Conservation (phyloP, 1,284 basidiomycete species). For the Tilletiopsis washingtonensis region DNA sequence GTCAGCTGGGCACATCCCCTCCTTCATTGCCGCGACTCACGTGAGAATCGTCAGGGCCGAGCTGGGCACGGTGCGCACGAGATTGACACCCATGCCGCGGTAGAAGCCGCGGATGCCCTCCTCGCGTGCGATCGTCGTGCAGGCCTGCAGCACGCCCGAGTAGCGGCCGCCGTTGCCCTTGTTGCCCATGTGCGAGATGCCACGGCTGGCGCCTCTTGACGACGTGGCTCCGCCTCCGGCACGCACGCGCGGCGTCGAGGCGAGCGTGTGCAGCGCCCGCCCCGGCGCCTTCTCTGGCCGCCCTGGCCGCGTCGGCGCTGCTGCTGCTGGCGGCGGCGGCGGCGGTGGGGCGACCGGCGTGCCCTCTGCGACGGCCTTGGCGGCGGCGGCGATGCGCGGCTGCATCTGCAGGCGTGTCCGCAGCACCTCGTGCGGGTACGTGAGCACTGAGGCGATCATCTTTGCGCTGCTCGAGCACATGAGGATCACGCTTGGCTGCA, state of each 20-base stretch:
- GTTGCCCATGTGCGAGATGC: conserved; percentile 6
- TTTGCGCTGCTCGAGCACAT: conserved; percentile 40
- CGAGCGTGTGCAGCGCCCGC: conserved; percentile 17
- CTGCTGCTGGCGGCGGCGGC: background rate
- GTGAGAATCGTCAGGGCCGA: conserved; percentile 43
- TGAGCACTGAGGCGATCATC: conserved; percentile 44
- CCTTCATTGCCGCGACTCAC: conserved; percentile 5
- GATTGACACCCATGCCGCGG: conserved; percentile 43
- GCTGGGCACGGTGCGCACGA: conserved; percentile 41
- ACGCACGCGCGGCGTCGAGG: background rate
- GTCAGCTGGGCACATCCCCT: background rate
- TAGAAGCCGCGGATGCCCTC: conserved; percentile 43
- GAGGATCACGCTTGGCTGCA: conserved; percentile 25
- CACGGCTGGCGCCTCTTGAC: background rate
- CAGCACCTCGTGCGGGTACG: conserved; percentile 46
- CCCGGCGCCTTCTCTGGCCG: background rate
- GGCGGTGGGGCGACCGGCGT: background rate
- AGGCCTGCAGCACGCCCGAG: conserved; percentile 29
- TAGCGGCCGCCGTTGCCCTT: conserved; percentile 11
- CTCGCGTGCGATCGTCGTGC: conserved; percentile 19
- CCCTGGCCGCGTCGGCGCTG: background rate
- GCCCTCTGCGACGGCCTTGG: background rate
- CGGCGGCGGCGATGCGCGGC: conserved; percentile 5
- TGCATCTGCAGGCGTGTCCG: conserved; percentile 45
- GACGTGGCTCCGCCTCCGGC: background rate